These are phyloP conservation scores for Suaeda aralocaspica DNA, from an alignment of 148 eudicot species.

Conservation along the genomic window DNA sequence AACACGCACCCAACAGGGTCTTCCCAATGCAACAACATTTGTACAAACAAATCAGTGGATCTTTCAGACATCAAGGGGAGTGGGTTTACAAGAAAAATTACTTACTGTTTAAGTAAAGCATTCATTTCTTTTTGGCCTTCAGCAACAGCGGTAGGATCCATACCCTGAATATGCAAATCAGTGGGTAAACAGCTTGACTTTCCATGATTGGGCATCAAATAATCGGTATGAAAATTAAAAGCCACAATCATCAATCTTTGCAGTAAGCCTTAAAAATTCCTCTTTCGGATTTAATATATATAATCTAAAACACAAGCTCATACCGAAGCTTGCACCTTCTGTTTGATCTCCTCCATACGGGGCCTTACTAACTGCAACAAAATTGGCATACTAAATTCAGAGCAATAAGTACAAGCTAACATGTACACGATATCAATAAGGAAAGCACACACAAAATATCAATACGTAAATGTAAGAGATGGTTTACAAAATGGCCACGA, in stretches of 20 bases:
- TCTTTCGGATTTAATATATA: background rate
- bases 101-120: slow-evolving; percentile 57
- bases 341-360: slow-evolving; percentile 47
- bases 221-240: background rate
- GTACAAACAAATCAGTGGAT: background rate
- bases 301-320: slow-evolving; percentile 12
- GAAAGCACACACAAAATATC: background rate
- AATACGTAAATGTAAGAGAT: background rate
- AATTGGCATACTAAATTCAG: slow-evolving; percentile 5
- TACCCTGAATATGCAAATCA: slow-evolving; percentile 35
- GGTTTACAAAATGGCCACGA: background rate
- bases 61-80: background rate
- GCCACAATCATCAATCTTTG: background rate
- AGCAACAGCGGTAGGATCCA: slow-evolving; percentile 55
- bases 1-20: background rate
- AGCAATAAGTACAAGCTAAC: background rate
- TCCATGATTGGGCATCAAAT: background rate
- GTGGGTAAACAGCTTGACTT: background rate
- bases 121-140: slow-evolving; percentile 48
- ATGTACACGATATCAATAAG: background rate
- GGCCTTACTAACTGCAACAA: slow-evolving; percentile 57
- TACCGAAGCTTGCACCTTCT: slow-evolving; percentile 59
- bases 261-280: background rate
- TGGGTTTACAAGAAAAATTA: slow-evolving; percentile 6
- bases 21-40: background rate